Evolutionary conservation across 345 rosid species (phyloP), one percentile per base, ranked within the genome.

Genomic region (Abelmoschus esculentus): DNA sequence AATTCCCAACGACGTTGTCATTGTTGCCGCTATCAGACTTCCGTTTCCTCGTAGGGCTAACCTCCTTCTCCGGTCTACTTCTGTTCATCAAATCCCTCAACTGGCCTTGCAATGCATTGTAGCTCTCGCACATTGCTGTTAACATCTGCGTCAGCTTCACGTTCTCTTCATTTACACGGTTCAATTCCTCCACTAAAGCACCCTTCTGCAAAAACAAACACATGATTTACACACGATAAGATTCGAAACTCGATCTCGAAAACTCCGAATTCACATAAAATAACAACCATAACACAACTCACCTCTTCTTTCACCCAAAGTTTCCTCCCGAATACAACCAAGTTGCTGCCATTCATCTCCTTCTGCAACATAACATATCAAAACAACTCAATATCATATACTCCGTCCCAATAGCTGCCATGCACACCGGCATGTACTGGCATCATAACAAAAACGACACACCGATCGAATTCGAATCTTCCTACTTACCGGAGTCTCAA

Each of bases 111-210:
- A 95, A 80, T 29, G 85, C 81, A 74, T 80, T 87, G 87, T 91
- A 95, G 64, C 79, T 91, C 65, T 95, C 93, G 60, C 87, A 87
- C 92, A 91, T 82, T 74, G 76, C 70, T 13, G 86, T 87, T 63
- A 95, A 52, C 98, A 85, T 95, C 69, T 88, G 86, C 0, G 92
- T 82, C 2, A 91, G 84, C 80, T 82, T 91, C 93, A 80, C 90
- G 85, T 95, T 95, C 63, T 95, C 98, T 34, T 82, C 88, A 52
- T 82, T 82, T 38, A 91, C 85, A 44, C 97, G 85, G 61, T 87
- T 87, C 76, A 95, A 38, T 78, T 95, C 99, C 76, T 89, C 93
- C 74, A 83, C 77, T 72, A 95, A 81, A 70, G 78, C 82, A 40
- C 80, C 83, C 18, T 67, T 73, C 87, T 83, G 75, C 2, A 66